Base-by-base conservation (phyloP, 1,284 basidiomycete genomes). In the Trametes pubescens region DNA sequence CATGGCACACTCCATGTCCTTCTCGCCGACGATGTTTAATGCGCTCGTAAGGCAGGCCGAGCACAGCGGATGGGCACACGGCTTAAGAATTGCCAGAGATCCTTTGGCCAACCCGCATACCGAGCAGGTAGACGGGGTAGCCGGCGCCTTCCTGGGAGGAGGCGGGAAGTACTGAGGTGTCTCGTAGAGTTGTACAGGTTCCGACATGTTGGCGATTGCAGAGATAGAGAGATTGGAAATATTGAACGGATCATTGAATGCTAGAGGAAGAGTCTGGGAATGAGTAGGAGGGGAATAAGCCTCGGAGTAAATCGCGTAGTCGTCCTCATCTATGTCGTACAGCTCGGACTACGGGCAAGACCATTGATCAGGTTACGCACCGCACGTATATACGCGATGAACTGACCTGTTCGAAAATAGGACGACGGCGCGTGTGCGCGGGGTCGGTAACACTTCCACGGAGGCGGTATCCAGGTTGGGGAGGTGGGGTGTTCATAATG, bases 11-110 rank as follows among this genome's bases (percentile, higher is more conserved):
- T 88, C 85, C 86, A 93, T 92, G 66, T 90, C 89, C 74, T 93
- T 93, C 75, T 93, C 92, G 9, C 91, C 91, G 24, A 93, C 91
- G 60, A 93, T 93, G 69, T 94, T 93, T 59, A 94, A 79, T 5
- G 91, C 89, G 58, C 90, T 92, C 0, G 92, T 93, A 60, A 94
- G 80, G 72, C 92, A 94, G 6, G 84, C 83, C 2, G 91, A 90
- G 73, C 92, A 94, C 3, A 93, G 79, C 2, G 89, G 82, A 72
- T 94, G 92, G 10, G 77, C 74, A 75, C 92, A 94, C 0, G 92
- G 92, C 26, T 84, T 81, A 21, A 94, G 81, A 65, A 91, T 79
- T 1, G 91, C 91, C 40, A 92, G 81, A 24, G 77, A 68, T 73
- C 83, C 71, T 69, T 80, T 71, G 66, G 76, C 62, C 73, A 78